Evolutionary conservation across 345 rosid species (phyloP), one percentile per base, ranked within the genome.

Genomic region (Erysimum cheiranthoides): DNA sequence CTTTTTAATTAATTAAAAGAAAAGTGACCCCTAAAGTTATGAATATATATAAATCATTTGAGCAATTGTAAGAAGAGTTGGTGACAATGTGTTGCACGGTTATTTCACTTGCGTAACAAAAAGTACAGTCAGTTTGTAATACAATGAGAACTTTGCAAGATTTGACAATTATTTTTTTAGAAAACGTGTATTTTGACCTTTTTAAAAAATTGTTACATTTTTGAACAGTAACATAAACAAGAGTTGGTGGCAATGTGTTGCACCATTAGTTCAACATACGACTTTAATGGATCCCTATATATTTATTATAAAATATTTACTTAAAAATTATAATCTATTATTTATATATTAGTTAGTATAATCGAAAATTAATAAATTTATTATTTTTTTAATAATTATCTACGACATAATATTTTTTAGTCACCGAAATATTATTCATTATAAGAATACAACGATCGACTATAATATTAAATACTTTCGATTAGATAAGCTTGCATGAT

Each of bases 171-270:
- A 46, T 47, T 17, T 47, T 47, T 6, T 8, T n/a, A 21, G 25
- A 21, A 21, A 21, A 21, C 25, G 12, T 56, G 61, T n/a, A 3
- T 14, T 32, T 54, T 13, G 36, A 54, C 60, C 5, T 53, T 53
- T 50, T 50, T 21, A 21, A 21, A 21, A 21, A 21, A 21, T 1
- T 21, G 25, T 21, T 21, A 21, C 25, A 21, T 51, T 21, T 51
- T 50, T 8, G 3, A 50, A 21, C 56, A 50, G 30, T 9, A 50
- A 46, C 25, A 21, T 18, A n/a, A 10, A 34, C 5, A 28, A 60
- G 51, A 34, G 58, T 64, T 40, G 78, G 58, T 73, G 59, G 21
- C 46, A 35, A 35, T 35, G 58, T 59, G 38, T 31, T 31, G 56
- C 45, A 45, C 65, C 21, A 5, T 31, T 32, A 58, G 43, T 32